Conservation (phyloP, 352 stramenopile genomes). For the Globisporangium nodosum region DNA sequence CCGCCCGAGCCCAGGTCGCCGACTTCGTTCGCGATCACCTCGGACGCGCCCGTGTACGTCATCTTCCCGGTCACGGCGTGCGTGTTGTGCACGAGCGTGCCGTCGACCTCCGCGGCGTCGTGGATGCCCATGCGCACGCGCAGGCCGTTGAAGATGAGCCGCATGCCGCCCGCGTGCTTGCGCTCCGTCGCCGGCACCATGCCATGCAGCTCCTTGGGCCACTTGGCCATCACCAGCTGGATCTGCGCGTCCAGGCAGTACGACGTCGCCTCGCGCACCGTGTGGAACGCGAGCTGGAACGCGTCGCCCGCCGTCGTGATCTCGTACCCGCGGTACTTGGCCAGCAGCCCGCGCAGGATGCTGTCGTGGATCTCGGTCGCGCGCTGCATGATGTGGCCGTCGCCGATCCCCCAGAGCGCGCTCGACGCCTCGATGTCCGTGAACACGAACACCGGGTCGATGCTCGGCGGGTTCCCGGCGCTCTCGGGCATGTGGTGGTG, state of each 20-base stretch:
- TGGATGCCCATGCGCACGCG: constrained; percentile 78
- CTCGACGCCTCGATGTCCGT: constrained; percentile 79
- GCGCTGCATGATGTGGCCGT: constrained; percentile 50
- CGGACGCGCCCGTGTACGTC: constrained; percentile 58
- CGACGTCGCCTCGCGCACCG: constrained; percentile 44
- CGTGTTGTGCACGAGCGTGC: constrained; percentile 37
- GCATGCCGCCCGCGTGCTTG: constrained; percentile 27
- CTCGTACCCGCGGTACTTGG: constrained; percentile 62
- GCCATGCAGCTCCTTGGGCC: constrained; percentile 47
- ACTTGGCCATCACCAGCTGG: constrained; percentile 47
- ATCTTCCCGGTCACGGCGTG: constrained; percentile 65
- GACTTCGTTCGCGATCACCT: constrained; percentile 59
- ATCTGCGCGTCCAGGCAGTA: constrained; percentile 70
- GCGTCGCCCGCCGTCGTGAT: constrained; percentile 70
- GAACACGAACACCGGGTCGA: constrained; percentile 58
- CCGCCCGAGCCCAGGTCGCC: constrained; percentile 59
- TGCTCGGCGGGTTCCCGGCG: constrained; percentile 35
- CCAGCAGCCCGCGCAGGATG: constrained; percentile 41
- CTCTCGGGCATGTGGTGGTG: constrained; percentile 46
- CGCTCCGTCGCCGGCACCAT: constrained; percentile 52
- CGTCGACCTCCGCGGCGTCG: constrained; percentile 48
- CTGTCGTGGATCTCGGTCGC: constrained; percentile 62
- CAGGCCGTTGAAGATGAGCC: constrained; percentile 52
- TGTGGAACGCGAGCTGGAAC: constrained; percentile 75
- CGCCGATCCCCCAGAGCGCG: constrained; percentile 51